phyloP scores from a whole-genome alignment of 208 protist species.

The Herpetomonas samuelpessoai region DNA sequence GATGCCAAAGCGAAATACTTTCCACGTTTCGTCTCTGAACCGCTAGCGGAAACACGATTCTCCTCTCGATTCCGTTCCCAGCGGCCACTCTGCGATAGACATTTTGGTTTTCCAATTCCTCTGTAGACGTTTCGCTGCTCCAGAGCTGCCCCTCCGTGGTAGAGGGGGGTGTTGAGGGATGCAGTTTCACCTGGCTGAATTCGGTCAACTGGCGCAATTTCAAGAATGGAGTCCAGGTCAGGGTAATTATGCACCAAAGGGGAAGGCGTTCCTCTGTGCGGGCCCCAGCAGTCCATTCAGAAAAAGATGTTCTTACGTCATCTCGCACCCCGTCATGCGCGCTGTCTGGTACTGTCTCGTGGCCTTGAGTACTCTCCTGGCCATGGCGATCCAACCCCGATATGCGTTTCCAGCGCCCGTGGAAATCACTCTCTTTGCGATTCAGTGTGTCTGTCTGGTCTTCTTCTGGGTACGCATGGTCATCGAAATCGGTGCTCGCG shows the following conservation, averaged over 20 bases:
- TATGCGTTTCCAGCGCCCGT: constrained; percentile 27
- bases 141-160: background rate
- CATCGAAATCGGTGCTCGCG: constrained; percentile 33
- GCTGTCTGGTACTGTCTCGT: constrained; percentile 21
- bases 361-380: constrained; percentile 29
- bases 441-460: constrained; percentile 26
- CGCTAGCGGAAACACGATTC: too few relatives aligned
- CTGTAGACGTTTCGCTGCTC: background rate
- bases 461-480: constrained; percentile 63
- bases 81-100: too few relatives aligned
- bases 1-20: too few relatives aligned
- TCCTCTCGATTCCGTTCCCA: too few relatives aligned
- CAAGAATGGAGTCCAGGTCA: background rate
- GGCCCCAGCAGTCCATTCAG: background rate
- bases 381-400: constrained; percentile 28
- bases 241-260: background rate
- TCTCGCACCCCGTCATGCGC: constrained; percentile 8
- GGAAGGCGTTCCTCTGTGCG: background rate
- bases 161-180: background rate
- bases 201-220: constrained; percentile 7
- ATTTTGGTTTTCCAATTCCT: too few relatives aligned
- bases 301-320: background rate
- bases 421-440: constrained; percentile 18
- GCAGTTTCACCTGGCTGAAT: constrained; percentile 7
- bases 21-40: too few relatives aligned